A percentile compares a stretch with the other conserved stretches of the same genome.
Conservation (phyloP, 345 rosid species). For the Balakata baccata region DNA sequence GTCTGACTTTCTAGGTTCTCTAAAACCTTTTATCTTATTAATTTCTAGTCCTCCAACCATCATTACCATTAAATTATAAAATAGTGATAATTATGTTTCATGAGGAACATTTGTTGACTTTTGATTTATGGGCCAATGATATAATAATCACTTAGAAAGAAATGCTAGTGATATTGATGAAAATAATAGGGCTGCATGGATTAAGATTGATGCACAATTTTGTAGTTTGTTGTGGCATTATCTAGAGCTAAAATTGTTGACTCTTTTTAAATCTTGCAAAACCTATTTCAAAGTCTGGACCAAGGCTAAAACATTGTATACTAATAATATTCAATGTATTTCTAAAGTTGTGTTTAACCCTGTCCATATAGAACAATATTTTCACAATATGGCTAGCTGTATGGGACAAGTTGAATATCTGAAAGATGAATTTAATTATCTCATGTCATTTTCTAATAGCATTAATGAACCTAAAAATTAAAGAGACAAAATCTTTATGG, state of each 20-base stretch:
- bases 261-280: background rate
- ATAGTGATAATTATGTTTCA: background rate
- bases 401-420: background rate
- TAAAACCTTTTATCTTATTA: too few species aligned
- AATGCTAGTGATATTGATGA: background rate
- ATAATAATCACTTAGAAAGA: background rate
- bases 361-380: background rate
- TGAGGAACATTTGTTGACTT: too few species aligned
- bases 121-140: background rate
- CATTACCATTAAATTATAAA: too few species aligned
- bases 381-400: background rate
- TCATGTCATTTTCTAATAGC: background rate
- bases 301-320: background rate
- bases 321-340: background rate
- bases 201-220: background rate
- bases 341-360: background rate
- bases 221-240: background rate
- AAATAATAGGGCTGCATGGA: background rate
- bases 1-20: too few species aligned
- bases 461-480: background rate
- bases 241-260: background rate
- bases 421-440: background rate
- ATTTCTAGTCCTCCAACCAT: too few species aligned
- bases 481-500: background rate
- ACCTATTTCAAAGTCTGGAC: background rate